phyloP scores from a whole-genome alignment of 139 green algal species.

The Zygnema circumcarinatum region DNA sequence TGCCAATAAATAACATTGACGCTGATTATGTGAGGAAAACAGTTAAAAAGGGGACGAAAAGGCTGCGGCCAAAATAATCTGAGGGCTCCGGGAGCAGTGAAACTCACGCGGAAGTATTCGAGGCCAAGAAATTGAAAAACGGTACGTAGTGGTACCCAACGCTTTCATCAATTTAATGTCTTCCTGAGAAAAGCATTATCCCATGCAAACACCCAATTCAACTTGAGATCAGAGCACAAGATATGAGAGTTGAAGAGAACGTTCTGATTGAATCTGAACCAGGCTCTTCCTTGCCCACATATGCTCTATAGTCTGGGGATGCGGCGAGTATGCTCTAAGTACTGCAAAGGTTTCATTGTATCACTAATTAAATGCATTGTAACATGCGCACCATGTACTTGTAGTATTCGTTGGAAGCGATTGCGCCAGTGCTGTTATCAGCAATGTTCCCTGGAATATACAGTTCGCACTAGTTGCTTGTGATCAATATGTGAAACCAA shows the following conservation, averaged over 20 bases:
- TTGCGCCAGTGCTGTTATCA: not conserved
- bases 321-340: too few relatives aligned
- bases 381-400: not conserved
- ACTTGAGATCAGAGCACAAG: not conserved
- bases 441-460: not conserved
- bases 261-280: not conserved
- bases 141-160: conserved; percentile 67
- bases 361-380: not conserved
- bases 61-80: too few relatives aligned
- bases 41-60: too few relatives aligned
- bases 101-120: conserved; percentile 62
- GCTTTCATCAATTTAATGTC: conserved; percentile 64
- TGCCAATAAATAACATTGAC: not conserved
- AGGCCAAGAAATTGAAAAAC: conserved; percentile 67
- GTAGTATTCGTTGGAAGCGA: not conserved
- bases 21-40: too few relatives aligned
- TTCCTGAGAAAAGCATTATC: conserved; percentile 30
- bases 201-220: not conserved
- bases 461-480: too few relatives aligned
- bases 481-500: too few relatives aligned
- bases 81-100: too few relatives aligned
- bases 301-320: not conserved
- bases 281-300: not conserved
- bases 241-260: not conserved
- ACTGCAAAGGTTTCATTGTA: too few relatives aligned